phyloP scores from a whole-genome alignment of 1,284 basidiomycete species.

The Crepidotus sp. region DNA sequence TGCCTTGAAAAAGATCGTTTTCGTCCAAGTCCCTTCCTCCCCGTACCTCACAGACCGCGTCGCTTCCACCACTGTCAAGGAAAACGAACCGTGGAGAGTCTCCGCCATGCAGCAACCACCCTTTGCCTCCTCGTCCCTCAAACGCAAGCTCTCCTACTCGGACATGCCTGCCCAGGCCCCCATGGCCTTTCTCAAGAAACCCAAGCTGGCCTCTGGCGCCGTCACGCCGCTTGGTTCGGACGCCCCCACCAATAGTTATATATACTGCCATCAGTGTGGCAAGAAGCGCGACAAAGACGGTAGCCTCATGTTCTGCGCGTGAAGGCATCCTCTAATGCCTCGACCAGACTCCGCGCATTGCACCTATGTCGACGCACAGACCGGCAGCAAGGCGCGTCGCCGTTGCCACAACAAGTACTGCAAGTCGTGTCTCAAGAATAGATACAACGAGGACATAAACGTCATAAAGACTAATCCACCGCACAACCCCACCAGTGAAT shows the following conservation, averaged over 20 bases:
- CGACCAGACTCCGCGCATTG: constrained; percentile 41
- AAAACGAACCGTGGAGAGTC: constrained; percentile 43
- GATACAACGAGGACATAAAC: constrained; percentile 49
- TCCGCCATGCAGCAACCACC: constrained; percentile 23
- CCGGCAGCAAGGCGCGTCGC: constrained; percentile 23
- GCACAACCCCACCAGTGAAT: constrained; percentile 27
- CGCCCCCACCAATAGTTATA: constrained; percentile 11
- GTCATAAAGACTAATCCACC: constrained; percentile 29
- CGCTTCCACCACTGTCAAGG: constrained; percentile 32
- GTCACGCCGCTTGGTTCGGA: constrained; percentile 8
- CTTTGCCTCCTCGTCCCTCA: constrained; percentile 9
- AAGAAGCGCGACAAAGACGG: constrained; percentile 43
- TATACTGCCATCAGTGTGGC: constrained; percentile 65
- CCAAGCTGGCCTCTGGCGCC: constrained; percentile 22
- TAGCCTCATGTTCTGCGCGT: constrained; percentile 13
- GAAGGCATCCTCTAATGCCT: constrained; percentile 8
- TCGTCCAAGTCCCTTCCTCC: constrained; percentile 50
- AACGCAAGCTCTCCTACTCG: constrained; percentile 13
- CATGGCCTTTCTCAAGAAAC: constrained; percentile 24
- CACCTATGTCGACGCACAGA: constrained; percentile 26
- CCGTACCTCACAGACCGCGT: constrained; percentile 27
- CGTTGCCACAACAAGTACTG: constrained; percentile 56
- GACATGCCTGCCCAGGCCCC: constrained; percentile 3
- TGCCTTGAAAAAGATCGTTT: constrained; percentile 33
- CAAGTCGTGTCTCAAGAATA: constrained; percentile 53